A percentile compares a stretch with the other conserved stretches of the same genome.
phyloP scores from a whole-genome alignment of 1,284 basidiomycete genomes.

The Boletus hoseneyae region DNA sequence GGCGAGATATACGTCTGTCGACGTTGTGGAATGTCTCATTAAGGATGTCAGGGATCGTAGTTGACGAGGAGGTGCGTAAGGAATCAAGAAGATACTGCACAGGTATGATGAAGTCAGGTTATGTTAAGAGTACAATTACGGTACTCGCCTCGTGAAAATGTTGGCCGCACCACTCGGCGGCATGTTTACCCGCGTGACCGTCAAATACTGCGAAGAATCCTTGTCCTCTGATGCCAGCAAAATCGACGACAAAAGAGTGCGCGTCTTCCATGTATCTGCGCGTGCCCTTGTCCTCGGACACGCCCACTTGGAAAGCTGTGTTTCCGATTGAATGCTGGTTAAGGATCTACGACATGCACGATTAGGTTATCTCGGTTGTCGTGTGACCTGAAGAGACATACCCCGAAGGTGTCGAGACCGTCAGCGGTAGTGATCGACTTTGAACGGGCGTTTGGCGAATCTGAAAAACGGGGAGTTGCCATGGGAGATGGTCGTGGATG shows the following conservation, averaged over 20 bases:
- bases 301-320: slow-evolving; percentile 75
- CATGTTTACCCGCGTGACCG: slow-evolving; percentile 97
- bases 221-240: slow-evolving; percentile 86
- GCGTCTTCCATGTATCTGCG: slow-evolving; percentile 97
- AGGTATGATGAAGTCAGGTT: slow-evolving; percentile 7
- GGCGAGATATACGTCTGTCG: slow-evolving; percentile 76
- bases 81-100: slow-evolving; percentile 53
- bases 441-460: slow-evolving; percentile 63
- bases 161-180: slow-evolving; percentile 97
- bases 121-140: neutral
- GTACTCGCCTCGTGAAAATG: slow-evolving; percentile 85
- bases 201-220: slow-evolving; percentile 99
- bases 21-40: slow-evolving; percentile 94
- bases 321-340: slow-evolving; percentile 59
- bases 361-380: slow-evolving; percentile 4
- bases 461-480: slow-evolving; percentile 27
- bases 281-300: slow-evolving; percentile 89
- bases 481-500: slow-evolving; percentile 22
- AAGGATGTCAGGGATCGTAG: slow-evolving; percentile 82
- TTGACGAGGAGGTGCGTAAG: slow-evolving; percentile 46
- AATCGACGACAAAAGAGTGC: slow-evolving; percentile 95
- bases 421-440: slow-evolving; percentile 73
- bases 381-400: slow-evolving; percentile 37
- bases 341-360: slow-evolving; percentile 40
- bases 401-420: slow-evolving; percentile 70